phyloP scores from a whole-genome alignment of 352 stramenopile species.

The Phytophthora vignae region DNA sequence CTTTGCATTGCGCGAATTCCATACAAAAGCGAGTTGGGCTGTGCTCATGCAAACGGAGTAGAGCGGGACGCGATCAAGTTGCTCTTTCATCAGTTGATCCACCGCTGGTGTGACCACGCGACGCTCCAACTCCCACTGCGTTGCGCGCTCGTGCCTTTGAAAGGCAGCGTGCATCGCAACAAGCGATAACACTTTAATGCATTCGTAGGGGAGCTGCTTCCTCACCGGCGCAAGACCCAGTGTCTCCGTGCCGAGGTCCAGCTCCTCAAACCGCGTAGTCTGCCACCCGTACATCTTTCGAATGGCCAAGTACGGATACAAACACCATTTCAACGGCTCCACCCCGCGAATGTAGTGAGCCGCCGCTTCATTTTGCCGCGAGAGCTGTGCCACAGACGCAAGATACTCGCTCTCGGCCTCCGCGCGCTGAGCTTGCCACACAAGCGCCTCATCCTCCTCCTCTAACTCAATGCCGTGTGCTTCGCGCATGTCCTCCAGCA shows the following conservation, averaged over 20 bases:
- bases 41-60: constrained; percentile 61
- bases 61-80: constrained; percentile 41
- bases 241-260: constrained; percentile 32
- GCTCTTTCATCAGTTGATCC: constrained; percentile 56
- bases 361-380: constrained; percentile 41
- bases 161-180: constrained; percentile 45
- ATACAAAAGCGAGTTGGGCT: constrained; percentile 56
- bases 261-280: constrained; percentile 41
- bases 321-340: constrained; percentile 49
- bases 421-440: constrained; percentile 51
- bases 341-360: constrained; percentile 46
- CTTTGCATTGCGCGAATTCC: constrained; percentile 48
- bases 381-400: constrained; percentile 35
- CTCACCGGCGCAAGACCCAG: constrained; percentile 20
- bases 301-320: constrained; percentile 52
- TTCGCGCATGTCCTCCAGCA: constrained; percentile 45
- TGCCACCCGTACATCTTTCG: constrained; percentile 64
- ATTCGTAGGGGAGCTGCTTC: constrained; percentile 48
- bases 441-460: constrained; percentile 37
- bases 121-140: constrained; percentile 49
- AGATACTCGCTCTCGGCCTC: constrained; percentile 53
- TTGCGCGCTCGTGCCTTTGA: constrained; percentile 47
- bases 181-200: constrained; percentile 48
- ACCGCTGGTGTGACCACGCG: constrained; percentile 52
- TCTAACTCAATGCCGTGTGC: constrained; percentile 24